These are phyloP conservation scores for Aspergillus brasiliensis DNA, from an alignment of 2,329 filamentous ascomycete species.

Conservation along the genomic window DNA sequence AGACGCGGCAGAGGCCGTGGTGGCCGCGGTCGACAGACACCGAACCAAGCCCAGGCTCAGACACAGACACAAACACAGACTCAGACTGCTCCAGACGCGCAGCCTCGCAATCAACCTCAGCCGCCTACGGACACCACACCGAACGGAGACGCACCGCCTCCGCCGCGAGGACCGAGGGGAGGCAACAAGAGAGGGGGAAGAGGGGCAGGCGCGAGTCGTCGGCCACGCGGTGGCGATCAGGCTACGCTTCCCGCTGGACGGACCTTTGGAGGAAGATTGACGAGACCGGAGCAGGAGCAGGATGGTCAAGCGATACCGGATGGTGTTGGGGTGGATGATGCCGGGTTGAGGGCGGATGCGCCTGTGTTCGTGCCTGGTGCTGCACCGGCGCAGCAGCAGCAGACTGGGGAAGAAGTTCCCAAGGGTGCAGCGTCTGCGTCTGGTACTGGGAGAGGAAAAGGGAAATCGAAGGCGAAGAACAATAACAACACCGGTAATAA, in stretches of 20 bases:
- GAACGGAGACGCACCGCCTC: conserved; percentile 17
- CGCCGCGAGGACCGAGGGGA: conserved; percentile 29
- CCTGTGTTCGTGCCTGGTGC: conserved; percentile 46
- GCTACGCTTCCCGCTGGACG: conserved; percentile 25
- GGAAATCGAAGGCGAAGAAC: conserved; percentile 33
- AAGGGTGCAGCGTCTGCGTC: conserved; percentile 4
- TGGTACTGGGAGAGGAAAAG: conserved; percentile 29
- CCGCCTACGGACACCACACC: conserved; percentile 1
- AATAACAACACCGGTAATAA: too few relatives aligned
- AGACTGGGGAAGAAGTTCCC: neutral
- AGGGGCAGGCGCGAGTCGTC: conserved; percentile 23
- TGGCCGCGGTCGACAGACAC: conserved; percentile 26
- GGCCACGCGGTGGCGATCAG: conserved; percentile 20
- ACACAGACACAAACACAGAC: conserved; percentile 13
- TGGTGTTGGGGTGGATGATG: conserved; percentile 13
- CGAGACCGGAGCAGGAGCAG: conserved; percentile 28
- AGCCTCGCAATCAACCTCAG: neutral
- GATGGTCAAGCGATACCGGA: conserved; percentile 12
- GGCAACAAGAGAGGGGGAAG: conserved; percentile 26
- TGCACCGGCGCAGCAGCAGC: conserved; percentile 18
- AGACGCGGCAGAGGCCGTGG: conserved; percentile 33
- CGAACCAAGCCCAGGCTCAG: conserved; percentile 8
- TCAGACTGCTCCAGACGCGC: conserved; percentile 9
- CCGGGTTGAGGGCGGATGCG: conserved; percentile 40
- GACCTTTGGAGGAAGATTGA: conserved; percentile 48